Base-by-base conservation (phyloP, 805 yeast species). In the Candida oleophila region DNA sequence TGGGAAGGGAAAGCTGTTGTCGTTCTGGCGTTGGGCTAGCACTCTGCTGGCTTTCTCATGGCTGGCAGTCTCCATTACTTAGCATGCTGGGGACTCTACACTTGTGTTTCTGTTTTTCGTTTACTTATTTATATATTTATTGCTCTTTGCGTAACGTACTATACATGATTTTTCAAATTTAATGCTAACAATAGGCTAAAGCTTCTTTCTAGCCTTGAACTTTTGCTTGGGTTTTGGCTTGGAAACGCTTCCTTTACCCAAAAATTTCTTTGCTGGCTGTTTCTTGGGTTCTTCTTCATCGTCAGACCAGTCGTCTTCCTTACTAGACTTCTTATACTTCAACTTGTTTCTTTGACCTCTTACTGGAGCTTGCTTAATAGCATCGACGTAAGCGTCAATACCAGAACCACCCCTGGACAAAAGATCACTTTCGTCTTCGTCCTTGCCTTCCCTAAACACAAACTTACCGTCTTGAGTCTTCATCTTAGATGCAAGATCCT, bases 301-400 rank as follows among this genome's bases (percentile, higher is more conserved):
- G 41, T 73, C 80, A 46, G 64, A 64, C 55, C 64, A 60, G 19
- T 77, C 76, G 19, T 77, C 77, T 42, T 74, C 73, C 45, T 75
- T 73, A 25, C 30, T 25, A 42, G 81, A 77, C 63, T 85, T 82
- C 69, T 86, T 88, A 72, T 82, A 92, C 69, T 90, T 92, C 76
- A 92, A 80, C 71, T 82, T 89, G 67, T 91, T 91, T 71, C 81
- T 82, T 73, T 89, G 97, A 48, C 97, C 97, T 67, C 96, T 85
- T 3, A 90, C 82, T 25, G 98, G 98, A 20, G 94, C 97, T 56
- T 86, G 87, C 64, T 81, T 85, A 20, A 94, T 89, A 4, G 99
- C 99, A 51, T 90, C 97, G 54, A 90, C 80, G 64, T 94, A 94
- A 0, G 97, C 98, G 61, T 87, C 87, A 53, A 92, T 80, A 15